Evolutionary conservation across 75 land plant genomes (phyloP).

Genomic region (Azolla pinnata): DNA sequence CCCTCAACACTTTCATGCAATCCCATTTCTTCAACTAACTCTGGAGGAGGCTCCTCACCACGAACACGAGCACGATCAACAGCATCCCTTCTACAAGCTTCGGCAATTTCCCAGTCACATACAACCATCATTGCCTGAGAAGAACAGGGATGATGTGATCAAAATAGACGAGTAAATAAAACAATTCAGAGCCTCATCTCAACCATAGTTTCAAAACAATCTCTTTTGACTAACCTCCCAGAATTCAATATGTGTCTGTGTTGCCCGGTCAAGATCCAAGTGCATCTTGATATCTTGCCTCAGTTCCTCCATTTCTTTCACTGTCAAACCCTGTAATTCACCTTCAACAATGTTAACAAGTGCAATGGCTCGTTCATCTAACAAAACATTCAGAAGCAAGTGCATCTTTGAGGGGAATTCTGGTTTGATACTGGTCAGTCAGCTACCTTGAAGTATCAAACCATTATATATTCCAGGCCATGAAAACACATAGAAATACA

Average conservation of each 20-base stretch:
- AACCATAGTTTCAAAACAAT: no score
- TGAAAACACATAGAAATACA: no score
- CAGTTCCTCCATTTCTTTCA: conserved; percentile 97
- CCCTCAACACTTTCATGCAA: conserved; percentile 82
- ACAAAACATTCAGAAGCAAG: no score
- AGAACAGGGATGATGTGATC: no score
- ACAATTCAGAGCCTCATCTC: no score
- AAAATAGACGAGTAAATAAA: conserved; percentile 4
- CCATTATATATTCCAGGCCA: no score
- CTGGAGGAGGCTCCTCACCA: conserved; percentile 88
- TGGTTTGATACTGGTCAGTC: no score
- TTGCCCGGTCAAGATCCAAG: conserved; percentile 76
- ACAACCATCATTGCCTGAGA: conserved; percentile 81
- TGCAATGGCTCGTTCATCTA: no score
- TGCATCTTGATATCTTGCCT: conserved; percentile 90
- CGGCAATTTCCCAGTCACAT: conserved; percentile 90
- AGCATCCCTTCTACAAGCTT: conserved; percentile 82
- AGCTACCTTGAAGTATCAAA: no score
- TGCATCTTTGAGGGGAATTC: no score
- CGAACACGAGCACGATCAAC: conserved; percentile 93
- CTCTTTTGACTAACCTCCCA: conserved; percentile 58
- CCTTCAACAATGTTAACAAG: not conserved
- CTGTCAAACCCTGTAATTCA: conserved; percentile 69
- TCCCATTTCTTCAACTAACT: conserved; percentile 88
- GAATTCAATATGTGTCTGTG: conserved; percentile 73